These are phyloP conservation scores for Penicillium goetzii DNA, from an alignment of 495 filamentous ascomycete genomes.

Conservation along the genomic window DNA sequence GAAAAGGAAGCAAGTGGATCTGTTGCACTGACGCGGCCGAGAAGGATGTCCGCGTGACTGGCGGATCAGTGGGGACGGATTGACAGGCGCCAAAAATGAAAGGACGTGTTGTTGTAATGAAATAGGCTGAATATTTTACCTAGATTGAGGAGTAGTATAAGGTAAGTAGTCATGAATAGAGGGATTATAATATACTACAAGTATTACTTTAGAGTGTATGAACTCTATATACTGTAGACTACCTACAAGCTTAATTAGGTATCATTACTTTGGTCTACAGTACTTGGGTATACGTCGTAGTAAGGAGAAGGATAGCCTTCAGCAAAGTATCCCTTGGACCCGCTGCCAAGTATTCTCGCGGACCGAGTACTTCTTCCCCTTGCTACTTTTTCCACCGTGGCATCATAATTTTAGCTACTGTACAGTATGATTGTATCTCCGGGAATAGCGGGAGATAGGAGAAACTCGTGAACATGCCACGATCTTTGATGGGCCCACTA, in stretches of 20 bases:
- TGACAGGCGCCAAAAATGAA: not conserved
- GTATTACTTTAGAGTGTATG: not conserved
- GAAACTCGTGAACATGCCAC: constrained; percentile 8
- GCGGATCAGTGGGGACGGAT: constrained; percentile 34
- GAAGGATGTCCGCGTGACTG: constrained; percentile 40
- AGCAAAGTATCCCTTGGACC: not conserved
- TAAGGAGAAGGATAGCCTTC: not conserved
- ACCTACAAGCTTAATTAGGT: no score
- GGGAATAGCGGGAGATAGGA: not conserved
- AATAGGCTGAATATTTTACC: not conserved
- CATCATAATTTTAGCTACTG: not conserved
- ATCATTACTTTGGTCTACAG: no score
- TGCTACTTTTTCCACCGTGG: not conserved
- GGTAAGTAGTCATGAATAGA: no score
- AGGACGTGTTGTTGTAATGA: not conserved
- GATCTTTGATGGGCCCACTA: constrained; percentile 9
- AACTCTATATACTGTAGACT: not conserved
- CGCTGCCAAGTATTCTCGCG: not conserved
- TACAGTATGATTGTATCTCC: not conserved
- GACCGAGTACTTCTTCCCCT: not conserved
- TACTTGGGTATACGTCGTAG: constrained; percentile 3
- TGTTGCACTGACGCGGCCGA: constrained; percentile 17
- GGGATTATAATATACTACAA: no score
- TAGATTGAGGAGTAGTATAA: no score
- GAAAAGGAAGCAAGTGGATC: constrained; percentile 22